These are phyloP conservation scores for Chlorella sorokiniana DNA, from an alignment of 139 green algal genomes.

Conservation along the genomic window DNA sequence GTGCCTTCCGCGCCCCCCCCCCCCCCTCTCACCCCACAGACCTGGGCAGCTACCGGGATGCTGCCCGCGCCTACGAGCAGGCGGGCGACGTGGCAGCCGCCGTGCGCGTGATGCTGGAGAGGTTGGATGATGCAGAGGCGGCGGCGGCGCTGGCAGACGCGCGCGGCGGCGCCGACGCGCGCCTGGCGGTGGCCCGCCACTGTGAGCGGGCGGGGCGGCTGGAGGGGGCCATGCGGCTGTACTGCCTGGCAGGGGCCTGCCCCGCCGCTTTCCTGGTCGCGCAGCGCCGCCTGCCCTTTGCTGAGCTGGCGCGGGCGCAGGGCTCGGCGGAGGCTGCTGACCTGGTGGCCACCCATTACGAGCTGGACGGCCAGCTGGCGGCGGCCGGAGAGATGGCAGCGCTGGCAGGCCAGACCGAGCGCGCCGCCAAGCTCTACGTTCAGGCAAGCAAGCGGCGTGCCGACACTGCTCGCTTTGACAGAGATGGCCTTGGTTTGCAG, in stretches of 20 bases:
- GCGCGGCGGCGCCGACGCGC: too few species aligned
- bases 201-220: too few species aligned
- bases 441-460: conserved; percentile 34
- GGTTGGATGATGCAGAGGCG: conserved; percentile 60
- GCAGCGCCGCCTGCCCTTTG: conserved; percentile 17
- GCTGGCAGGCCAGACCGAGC: conserved; percentile 50
- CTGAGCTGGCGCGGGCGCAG: conserved; percentile 66
- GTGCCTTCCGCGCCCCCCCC: too few species aligned
- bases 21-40: background rate
- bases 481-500: too few species aligned
- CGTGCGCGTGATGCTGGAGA: conserved; percentile 73
- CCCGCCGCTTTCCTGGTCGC: background rate
- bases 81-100: conserved; percentile 67
- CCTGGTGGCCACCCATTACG: conserved; percentile 66
- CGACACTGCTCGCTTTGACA: too few species aligned
- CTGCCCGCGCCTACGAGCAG: conserved; percentile 62
- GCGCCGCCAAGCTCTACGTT: conserved; percentile 69
- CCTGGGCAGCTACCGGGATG: conserved; percentile 51
- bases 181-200: too few species aligned
- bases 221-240: background rate
- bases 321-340: conserved; percentile 54
- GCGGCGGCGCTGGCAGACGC: too few species aligned
- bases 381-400: conserved; percentile 67
- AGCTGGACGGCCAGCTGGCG: conserved; percentile 53
- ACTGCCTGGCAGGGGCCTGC: background rate